A percentile compares a stretch with the other conserved stretches of the same genome.
phyloP scores from a whole-genome alignment of 495 filamentous ascomycete species.

The Wilcoxina mikolae region DNA sequence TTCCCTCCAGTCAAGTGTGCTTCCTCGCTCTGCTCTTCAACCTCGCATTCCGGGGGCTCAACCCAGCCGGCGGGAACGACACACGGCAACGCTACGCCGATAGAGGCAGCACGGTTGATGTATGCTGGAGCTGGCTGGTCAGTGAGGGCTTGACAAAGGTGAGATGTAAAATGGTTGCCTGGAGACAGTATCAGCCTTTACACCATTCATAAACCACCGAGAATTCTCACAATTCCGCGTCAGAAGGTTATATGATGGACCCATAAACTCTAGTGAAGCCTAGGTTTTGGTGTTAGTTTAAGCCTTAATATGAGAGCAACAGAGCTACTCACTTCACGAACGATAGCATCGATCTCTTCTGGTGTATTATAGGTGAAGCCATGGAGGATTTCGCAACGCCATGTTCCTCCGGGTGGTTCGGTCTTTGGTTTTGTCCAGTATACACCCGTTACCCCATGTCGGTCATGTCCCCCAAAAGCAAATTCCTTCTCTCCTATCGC shows the following conservation, averaged over 20 bases:
- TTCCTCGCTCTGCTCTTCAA: constrained; percentile 47
- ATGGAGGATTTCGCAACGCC: constrained; percentile 51
- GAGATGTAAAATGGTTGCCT: constrained; percentile 13
- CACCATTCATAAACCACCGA: constrained; percentile 46
- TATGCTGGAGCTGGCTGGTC: constrained; percentile 47
- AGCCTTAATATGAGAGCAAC: not conserved
- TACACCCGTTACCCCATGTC: constrained; percentile 50
- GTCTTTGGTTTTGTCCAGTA: constrained; percentile 58
- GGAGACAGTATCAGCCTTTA: too few relatives aligned
- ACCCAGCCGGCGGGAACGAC: constrained; percentile 70
- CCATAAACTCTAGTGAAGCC: constrained; percentile 51
- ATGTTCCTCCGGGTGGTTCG: constrained; percentile 59
- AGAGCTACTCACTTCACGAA: constrained; percentile 33
- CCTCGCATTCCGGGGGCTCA: constrained; percentile 56
- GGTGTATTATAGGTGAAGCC: constrained; percentile 51
- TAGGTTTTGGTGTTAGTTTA: not conserved
- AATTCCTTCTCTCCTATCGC: constrained; percentile 65
- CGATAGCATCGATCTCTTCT: constrained; percentile 49
- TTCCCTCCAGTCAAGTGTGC: constrained; percentile 12
- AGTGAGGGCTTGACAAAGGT: constrained; percentile 2
- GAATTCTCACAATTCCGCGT: constrained; percentile 76
- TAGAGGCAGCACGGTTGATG: constrained; percentile 64
- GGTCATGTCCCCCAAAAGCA: constrained; percentile 67
- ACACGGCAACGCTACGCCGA: constrained; percentile 61
- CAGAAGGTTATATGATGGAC: constrained; percentile 58